Evolutionary conservation across 805 yeast species (phyloP), one percentile per base, ranked within the genome.

Genomic region (Candida nitratophila): DNA sequence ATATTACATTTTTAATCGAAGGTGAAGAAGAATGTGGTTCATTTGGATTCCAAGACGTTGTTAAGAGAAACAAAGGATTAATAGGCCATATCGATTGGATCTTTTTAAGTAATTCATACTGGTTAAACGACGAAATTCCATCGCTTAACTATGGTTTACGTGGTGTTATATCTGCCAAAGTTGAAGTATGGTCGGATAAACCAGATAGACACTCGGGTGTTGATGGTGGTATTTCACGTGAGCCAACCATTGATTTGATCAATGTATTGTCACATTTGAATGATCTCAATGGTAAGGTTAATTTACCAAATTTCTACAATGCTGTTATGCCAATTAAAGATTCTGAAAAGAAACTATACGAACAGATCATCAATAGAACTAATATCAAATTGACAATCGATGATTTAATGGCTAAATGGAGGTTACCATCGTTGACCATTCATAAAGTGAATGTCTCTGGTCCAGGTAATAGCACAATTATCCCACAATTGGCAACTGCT

Each of bases 21-120:
- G 99, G 99, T 38, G 96, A 89, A 61, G 99, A 93, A 63, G 99
- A 91, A 61, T 76, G 86, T 45, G 98, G 97, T 1, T 86, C 96
- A 0, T 76, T 75, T 53, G 96, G 97, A 0, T 88, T 91, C 58
- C 80, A 81, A 53, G 72, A 78, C 3, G 80, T 83, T 0, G 75
- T 91, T n/a, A 54, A 57, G 22, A 59, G 70, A 29, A 65, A 82
- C 54, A 68, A 71, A 44, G 61, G 61, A 1, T 47, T 76, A 4
- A 79, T 90, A 53, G 90, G 90, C 1, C 68, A 74, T 10, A 78
- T 93, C 45, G 97, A 91, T 65, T 90, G 96, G 95, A 80, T 91
- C 37, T 64, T 91, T 48, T 71, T 91, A 50, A 83, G 96, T 49
- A 91, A 93, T 57, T 87, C 96, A 3, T 88, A 89, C 56, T 93